Conservation (phyloP, 78 protist genomes). For the Andalucia godoyi region DNA sequence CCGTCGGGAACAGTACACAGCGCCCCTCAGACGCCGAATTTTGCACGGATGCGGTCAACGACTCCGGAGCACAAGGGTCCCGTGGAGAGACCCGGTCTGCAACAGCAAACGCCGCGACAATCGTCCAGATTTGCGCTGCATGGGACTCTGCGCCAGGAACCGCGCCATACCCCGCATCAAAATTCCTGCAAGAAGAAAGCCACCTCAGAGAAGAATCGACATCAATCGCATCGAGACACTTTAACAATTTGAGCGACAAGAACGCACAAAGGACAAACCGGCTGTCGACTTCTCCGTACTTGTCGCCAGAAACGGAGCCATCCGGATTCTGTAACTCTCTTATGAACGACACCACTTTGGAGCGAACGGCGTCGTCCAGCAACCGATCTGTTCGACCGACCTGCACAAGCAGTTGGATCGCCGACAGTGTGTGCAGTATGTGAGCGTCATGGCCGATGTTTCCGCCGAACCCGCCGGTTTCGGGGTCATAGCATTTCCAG, state of each 20-base stretch:
- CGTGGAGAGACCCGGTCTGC: background rate
- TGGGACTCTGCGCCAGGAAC: conserved; percentile 95
- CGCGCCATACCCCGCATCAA: conserved; percentile 95
- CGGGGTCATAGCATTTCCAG: conserved; percentile 47
- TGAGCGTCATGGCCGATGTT: conserved; percentile 88
- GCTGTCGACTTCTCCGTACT: conserved; percentile 96
- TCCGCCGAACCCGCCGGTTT: conserved; percentile 86
- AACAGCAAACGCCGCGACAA: background rate
- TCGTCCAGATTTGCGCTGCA: conserved; percentile 76
- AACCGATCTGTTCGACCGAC: conserved; percentile 44
- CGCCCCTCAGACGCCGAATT: no score
- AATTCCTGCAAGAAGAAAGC: conserved; percentile 69
- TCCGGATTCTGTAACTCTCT: conserved; percentile 86
- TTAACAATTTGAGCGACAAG: conserved; percentile 60
- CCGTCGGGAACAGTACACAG: no score
- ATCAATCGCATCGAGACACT: conserved; percentile 34
- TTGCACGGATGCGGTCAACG: background rate
- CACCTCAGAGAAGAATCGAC: conserved; percentile 49
- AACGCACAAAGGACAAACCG: conserved; percentile 90
- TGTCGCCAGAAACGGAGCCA: conserved; percentile 95
- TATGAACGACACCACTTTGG: conserved; percentile 37
- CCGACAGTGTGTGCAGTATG: conserved; percentile 85
- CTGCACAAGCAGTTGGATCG: conserved; percentile 79
- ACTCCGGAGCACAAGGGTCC: background rate
- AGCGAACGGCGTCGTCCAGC: conserved; percentile 30